These are phyloP conservation scores for Fagopyrum tataricum DNA, from an alignment of 148 eudicot genomes.

Conservation along the genomic window DNA sequence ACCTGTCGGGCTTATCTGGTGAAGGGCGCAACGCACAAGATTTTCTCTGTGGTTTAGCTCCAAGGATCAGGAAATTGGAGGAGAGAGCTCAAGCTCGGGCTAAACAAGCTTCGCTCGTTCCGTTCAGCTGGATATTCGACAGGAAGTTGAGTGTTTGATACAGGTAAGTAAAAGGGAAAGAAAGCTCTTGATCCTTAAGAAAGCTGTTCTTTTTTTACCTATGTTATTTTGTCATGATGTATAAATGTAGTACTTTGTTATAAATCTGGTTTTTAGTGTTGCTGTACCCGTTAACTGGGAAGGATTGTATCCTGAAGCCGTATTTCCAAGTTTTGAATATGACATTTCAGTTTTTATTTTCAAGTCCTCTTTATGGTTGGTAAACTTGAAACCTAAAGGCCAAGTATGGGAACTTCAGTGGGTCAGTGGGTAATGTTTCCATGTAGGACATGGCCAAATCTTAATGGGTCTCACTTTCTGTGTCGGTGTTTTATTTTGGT, in stretches of 20 bases:
- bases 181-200: neutral
- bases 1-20: constrained; percentile 29
- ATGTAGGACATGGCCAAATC: too few relatives aligned
- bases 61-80: constrained; percentile 41
- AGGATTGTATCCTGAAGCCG: neutral
- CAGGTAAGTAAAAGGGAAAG: neutral
- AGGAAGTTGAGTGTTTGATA: constrained; percentile 22
- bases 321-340: too few relatives aligned
- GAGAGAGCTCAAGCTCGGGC: constrained; percentile 38
- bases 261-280: neutral
- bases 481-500: too few relatives aligned
- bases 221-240: neutral
- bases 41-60: constrained; percentile 36
- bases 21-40: constrained; percentile 38
- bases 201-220: neutral
- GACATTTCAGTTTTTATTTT: too few relatives aligned
- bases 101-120: constrained; percentile 29
- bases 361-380: too few relatives aligned
- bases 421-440: too few relatives aligned
- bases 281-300: neutral
- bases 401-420: too few relatives aligned
- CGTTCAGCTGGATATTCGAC: constrained; percentile 41
- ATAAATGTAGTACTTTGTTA: constrained; percentile 10
- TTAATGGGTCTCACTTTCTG: too few relatives aligned
- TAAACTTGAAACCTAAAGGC: too few relatives aligned